phyloP scores from a whole-genome alignment of 768 basidiomycete species.

The Boletus subparvulus region DNA sequence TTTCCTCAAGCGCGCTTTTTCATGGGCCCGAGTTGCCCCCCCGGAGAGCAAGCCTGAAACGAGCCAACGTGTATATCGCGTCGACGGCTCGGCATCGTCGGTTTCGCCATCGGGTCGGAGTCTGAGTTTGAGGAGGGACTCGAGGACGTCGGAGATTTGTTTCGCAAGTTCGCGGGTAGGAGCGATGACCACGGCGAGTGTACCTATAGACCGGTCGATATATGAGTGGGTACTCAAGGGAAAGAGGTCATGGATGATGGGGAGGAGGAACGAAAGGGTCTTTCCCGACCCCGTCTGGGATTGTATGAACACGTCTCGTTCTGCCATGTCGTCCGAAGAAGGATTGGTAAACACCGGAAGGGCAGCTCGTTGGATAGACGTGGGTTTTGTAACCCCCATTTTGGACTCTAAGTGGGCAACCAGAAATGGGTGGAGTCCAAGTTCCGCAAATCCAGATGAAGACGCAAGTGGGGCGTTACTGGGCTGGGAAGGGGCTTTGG shows the following conservation, averaged over 20 bases:
- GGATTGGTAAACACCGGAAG: conserved; percentile 59
- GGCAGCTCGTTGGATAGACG: conserved; percentile 81
- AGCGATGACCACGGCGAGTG: conserved; percentile 90
- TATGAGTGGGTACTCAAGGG: conserved; percentile 87
- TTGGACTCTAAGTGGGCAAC: conserved; percentile 74
- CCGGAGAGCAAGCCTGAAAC: conserved; percentile 92
- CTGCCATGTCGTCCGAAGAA: conserved; percentile 35
- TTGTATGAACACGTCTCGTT: conserved; percentile 87
- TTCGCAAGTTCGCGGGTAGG: conserved; percentile 96
- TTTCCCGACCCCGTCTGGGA: conserved; percentile 98
- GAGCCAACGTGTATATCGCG: conserved; percentile 81
- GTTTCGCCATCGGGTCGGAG: conserved; percentile 57
- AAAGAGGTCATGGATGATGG: conserved; percentile 92
- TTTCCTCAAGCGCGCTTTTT: conserved; percentile 93
- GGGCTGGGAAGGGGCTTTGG: conserved; percentile 43
- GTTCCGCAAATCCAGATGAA: conserved; percentile 74
- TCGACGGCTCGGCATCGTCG: conserved; percentile 43
- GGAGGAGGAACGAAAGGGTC: conserved; percentile 89
- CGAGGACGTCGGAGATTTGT: conserved; percentile 95
- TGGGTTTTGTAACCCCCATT: conserved; percentile 82
- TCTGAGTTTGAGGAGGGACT: conserved; percentile 73
- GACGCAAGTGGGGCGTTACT: conserved; percentile 83
- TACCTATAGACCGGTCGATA: conserved; percentile 93
- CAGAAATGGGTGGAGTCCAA: conserved; percentile 83
- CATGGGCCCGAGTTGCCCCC: conserved; percentile 91